A percentile compares a stretch with the other conserved stretches of the same genome.
Evolutionary conservation across 129 eudicot genomes (phyloP).

Genomic region (carrot (Daucus carota)): DNA sequence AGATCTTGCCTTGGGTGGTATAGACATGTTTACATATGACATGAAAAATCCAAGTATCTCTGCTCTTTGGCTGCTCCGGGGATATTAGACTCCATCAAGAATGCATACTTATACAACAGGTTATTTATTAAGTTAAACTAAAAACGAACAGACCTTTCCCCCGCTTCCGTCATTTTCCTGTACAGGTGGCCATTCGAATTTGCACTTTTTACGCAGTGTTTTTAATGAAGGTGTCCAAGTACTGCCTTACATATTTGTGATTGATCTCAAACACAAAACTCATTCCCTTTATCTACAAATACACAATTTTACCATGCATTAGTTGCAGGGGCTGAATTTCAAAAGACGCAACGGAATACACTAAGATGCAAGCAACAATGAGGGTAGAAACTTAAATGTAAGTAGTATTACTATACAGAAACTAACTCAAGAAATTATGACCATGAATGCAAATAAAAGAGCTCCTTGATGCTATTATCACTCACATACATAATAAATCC

Average conservation of each 20-base stretch:
- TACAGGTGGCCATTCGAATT: constrained; percentile 30
- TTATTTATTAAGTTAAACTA: neutral
- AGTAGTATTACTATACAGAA: neutral
- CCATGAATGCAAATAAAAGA: neutral
- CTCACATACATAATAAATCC: neutral
- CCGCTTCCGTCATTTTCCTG: constrained; percentile 17
- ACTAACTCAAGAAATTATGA: neutral
- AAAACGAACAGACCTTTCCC: constrained; percentile 16
- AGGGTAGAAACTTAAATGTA: neutral
- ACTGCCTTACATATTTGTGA: constrained; percentile 37
- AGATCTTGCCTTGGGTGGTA: too few species aligned
- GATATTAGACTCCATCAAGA: too few species aligned
- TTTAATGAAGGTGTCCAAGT: constrained; percentile 19
- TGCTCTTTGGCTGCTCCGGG: too few species aligned
- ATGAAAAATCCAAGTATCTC: too few species aligned
- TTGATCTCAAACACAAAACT: constrained; percentile 72
- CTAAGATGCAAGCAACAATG: neutral
- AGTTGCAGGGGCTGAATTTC: constrained; percentile 4
- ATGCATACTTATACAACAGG: neutral
- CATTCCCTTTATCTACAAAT: constrained; percentile 65
- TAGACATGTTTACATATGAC: too few species aligned
- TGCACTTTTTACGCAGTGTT: constrained; percentile 21
- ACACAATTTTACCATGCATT: constrained; percentile 6
- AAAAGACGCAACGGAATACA: neutral
- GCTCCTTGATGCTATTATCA: neutral